phyloP scores from a whole-genome alignment of 176 grass and related monocot genomes.

The Paspalum vaginatum region DNA sequence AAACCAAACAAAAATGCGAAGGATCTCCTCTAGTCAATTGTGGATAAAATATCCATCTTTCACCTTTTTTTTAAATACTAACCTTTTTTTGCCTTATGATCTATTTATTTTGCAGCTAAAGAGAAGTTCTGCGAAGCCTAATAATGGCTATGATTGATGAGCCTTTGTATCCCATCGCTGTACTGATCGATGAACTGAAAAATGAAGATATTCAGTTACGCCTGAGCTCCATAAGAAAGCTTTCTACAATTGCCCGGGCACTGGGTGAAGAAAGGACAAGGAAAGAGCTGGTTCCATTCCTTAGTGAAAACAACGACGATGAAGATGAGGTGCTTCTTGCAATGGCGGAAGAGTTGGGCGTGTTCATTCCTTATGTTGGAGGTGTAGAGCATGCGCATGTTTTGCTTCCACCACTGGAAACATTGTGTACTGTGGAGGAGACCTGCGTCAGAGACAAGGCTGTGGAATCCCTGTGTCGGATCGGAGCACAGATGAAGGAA shows the following conservation, averaged over 20 bases:
- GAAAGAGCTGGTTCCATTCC: constrained; percentile 94
- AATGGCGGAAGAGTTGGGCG: constrained; percentile 95
- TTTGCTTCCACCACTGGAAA: constrained; percentile 84
- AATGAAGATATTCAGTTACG: constrained; percentile 97
- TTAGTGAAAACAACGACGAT: constrained; percentile 96
- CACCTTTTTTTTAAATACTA: no score
- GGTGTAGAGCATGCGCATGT: constrained; percentile 86
- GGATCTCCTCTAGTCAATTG: no score
- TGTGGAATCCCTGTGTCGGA: constrained; percentile 85
- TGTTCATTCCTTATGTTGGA: constrained; percentile 96
- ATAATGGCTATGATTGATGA: constrained; percentile 85
- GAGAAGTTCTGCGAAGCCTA: background rate
- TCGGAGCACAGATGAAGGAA: constrained; percentile 95
- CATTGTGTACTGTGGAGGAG: constrained; percentile 88
- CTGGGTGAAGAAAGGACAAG: constrained; percentile 93
- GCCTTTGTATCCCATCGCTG: constrained; percentile 86
- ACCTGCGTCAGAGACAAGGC: constrained; percentile 96
- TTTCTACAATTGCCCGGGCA: constrained; percentile 90
- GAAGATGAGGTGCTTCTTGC: constrained; percentile 98
- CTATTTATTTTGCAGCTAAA: background rate
- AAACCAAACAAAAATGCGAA: no score
- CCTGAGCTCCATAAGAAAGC: constrained; percentile 85
- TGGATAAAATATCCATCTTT: no score
- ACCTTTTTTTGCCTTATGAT: no score
- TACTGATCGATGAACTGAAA: constrained; percentile 94